These are phyloP conservation scores for Ogataea nakhonphanomensis DNA, from an alignment of 805 yeast genomes.

Conservation along the genomic window DNA sequence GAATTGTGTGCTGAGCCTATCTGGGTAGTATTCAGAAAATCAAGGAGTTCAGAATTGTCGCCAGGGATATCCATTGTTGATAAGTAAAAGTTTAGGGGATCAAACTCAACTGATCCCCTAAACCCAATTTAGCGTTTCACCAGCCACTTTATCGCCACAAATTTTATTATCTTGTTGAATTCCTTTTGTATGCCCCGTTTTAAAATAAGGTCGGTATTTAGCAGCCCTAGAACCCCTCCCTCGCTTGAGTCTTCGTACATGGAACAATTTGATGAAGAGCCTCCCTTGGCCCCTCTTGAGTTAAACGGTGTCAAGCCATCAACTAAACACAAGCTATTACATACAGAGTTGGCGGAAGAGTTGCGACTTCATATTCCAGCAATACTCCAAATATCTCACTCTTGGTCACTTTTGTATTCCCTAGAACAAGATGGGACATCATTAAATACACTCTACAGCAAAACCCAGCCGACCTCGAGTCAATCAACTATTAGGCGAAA, in stretches of 20 bases:
- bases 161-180: neutral
- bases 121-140: slow-evolving; percentile 6
- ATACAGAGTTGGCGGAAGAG: slow-evolving; percentile 63
- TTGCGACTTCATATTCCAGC: slow-evolving; percentile 72
- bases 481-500: slow-evolving; percentile 33
- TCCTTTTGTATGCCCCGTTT: slow-evolving; percentile 17
- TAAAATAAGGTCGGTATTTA: slow-evolving; percentile 19
- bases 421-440: slow-evolving; percentile 92
- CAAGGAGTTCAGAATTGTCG: slow-evolving; percentile 17
- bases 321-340: slow-evolving; percentile 58
- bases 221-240: slow-evolving; percentile 12
- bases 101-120: neutral
- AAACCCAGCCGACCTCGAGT: slow-evolving; percentile 42
- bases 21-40: slow-evolving; percentile 23
- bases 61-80: slow-evolving; percentile 1
- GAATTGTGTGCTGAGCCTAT: slow-evolving; percentile 21
- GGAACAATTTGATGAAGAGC: slow-evolving; percentile 21
- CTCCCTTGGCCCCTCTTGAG: slow-evolving; percentile 53
- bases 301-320: slow-evolving; percentile 57
- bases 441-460: slow-evolving; percentile 67
- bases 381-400: slow-evolving; percentile 69
- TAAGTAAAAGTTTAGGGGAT: neutral
- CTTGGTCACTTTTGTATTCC: slow-evolving; percentile 79
- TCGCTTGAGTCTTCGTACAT: slow-evolving; percentile 13
- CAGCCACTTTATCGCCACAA: slow-evolving; percentile 9